phyloP scores from a whole-genome alignment of 1,284 basidiomycete genomes.

The Ceratobasidium sp. region DNA sequence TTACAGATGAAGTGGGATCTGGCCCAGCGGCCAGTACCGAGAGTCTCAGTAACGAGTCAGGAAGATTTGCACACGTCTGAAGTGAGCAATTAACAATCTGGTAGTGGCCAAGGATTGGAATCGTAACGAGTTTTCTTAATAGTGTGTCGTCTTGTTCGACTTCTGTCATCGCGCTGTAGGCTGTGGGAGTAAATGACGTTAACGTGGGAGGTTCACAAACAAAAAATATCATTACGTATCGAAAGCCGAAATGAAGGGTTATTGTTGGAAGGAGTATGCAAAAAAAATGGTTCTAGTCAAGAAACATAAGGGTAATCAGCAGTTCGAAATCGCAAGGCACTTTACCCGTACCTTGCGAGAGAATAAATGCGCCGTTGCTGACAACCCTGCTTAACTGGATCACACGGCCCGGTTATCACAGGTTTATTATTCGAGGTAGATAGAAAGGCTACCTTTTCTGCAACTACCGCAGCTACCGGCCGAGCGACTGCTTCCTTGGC shows the following conservation, averaged over 20 bases:
- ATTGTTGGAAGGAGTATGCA: neutral
- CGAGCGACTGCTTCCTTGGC: neutral
- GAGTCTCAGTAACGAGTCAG: neutral
- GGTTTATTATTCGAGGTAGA: neutral
- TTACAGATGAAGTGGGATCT: neutral
- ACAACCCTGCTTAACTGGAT: neutral
- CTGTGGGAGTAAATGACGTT: neutral
- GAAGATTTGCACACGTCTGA: neutral
- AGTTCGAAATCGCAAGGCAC: neutral
- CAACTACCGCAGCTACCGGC: neutral
- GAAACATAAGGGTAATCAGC: neutral
- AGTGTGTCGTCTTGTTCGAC: neutral
- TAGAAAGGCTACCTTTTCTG: neutral
- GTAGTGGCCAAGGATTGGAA: neutral
- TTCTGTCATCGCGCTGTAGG: neutral
- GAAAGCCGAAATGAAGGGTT: neutral
- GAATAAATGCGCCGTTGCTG: neutral
- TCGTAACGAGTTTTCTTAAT: neutral
- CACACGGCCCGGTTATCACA: neutral
- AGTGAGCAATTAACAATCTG: neutral
- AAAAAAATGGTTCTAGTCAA: neutral
- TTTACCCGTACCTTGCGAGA: neutral
- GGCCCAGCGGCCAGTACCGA: neutral
- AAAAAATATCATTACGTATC: neutral
- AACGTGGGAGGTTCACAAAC: neutral